These are phyloP conservation scores for Gaeumannomyces sp. DNA, from an alignment of 2,329 filamentous ascomycete genomes.

Conservation along the genomic window DNA sequence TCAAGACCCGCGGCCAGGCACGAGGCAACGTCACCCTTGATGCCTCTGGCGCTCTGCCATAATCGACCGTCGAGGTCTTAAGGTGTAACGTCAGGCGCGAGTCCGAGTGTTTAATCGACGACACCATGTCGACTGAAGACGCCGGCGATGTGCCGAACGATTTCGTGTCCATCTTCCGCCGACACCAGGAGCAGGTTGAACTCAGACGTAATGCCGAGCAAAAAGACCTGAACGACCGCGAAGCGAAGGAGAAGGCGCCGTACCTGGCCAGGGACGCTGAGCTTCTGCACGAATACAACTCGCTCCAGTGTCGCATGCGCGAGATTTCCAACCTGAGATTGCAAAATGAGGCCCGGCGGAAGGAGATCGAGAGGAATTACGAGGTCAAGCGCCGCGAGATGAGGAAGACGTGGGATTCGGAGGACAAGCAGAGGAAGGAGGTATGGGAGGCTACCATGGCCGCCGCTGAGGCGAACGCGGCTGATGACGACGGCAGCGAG, in stretches of 20 bases:
- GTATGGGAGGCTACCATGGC: neutral
- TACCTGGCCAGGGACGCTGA: neutral
- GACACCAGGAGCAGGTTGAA: neutral
- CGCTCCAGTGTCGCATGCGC: neutral
- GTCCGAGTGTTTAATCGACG: neutral
- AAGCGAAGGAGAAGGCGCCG: neutral
- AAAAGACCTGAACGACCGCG: neutral
- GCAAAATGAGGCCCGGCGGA: neutral
- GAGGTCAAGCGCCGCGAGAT: neutral
- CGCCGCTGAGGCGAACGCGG: neutral
- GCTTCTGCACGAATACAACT: neutral
- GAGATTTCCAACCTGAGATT: neutral
- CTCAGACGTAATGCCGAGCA: neutral
- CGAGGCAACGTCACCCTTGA: neutral
- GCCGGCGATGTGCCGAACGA: neutral
- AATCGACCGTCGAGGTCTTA: neutral
- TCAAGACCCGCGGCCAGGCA: neutral
- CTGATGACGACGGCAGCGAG: neutral
- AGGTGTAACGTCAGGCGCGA: neutral
- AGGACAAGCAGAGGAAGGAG: neutral
- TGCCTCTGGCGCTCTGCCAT: neutral
- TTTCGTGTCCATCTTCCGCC: neutral
- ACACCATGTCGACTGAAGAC: neutral
- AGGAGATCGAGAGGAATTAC: neutral
- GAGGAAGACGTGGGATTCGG: neutral